phyloP scores from a whole-genome alignment of 495 filamentous ascomycete species.

The Evernia prunastri region DNA sequence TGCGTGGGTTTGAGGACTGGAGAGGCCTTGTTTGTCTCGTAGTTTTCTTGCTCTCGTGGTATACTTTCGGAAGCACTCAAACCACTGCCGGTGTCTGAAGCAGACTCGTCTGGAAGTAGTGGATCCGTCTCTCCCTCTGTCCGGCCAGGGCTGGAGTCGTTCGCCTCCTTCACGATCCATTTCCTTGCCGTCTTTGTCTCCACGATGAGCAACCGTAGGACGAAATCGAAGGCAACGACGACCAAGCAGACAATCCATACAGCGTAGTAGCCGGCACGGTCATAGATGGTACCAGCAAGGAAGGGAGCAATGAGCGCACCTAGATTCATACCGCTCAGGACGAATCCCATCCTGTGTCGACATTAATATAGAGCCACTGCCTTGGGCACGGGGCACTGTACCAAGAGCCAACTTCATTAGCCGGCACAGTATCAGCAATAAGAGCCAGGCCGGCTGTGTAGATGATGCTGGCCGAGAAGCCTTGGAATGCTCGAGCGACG shows the following conservation, averaged over 20 bases:
- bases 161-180: conserved; percentile 39
- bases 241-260: conserved; percentile 68
- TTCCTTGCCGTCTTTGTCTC: conserved; percentile 65
- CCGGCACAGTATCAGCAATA: conserved; percentile 70
- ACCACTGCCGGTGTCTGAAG: not conserved
- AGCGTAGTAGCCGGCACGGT: conserved; percentile 60
- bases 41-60: not conserved
- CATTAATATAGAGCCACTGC: not conserved
- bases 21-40: not conserved
- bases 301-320: conserved; percentile 65
- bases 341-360: conserved; percentile 55
- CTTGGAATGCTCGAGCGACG: conserved; percentile 66
- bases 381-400: not conserved
- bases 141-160: not conserved
- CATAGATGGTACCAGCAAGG: conserved; percentile 73
- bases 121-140: not conserved
- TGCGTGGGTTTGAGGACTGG: not conserved
- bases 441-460: conserved; percentile 73
- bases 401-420: conserved; percentile 49
- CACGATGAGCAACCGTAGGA: conserved; percentile 61
- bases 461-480: conserved; percentile 66
- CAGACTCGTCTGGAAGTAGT: not conserved
- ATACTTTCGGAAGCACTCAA: not conserved
- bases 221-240: conserved; percentile 60
- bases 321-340: conserved; percentile 59